Conservation (phyloP, 805 yeast species). For the Torulaspora delbrueckii region DNA sequence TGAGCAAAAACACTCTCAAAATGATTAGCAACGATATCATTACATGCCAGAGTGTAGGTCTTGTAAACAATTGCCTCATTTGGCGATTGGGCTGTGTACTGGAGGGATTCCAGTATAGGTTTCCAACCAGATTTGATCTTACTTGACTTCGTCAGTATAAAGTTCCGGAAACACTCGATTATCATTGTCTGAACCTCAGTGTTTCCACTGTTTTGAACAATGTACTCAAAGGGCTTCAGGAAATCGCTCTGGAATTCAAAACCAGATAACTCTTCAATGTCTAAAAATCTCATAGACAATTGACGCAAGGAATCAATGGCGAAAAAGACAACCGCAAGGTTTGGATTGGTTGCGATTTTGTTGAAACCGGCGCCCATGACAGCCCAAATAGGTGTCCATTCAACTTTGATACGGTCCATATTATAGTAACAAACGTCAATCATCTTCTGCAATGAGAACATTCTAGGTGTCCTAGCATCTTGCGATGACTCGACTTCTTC, state of each 20-base stretch:
- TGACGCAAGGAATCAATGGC: constrained; percentile 94
- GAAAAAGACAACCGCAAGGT: constrained; percentile 72
- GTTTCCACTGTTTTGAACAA: constrained; percentile 62
- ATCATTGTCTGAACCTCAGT: constrained; percentile 80
- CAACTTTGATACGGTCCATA: constrained; percentile 91
- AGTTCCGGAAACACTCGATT: constrained; percentile 80
- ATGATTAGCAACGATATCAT: constrained; percentile 56
- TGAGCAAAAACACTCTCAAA: constrained; percentile 60
- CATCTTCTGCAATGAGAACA: constrained; percentile 89
- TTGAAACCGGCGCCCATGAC: constrained; percentile 89
- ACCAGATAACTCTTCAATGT: constrained; percentile 89
- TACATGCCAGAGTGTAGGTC: constrained; percentile 55
- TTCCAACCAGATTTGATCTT: constrained; percentile 92
- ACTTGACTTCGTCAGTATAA: constrained; percentile 69
- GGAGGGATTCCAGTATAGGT: constrained; percentile 74
- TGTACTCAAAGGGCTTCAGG: constrained; percentile 81
- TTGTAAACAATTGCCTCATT: constrained; percentile 56
- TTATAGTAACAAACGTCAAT: constrained; percentile 97
- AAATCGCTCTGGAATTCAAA: constrained; percentile 95
- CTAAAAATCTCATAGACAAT: constrained; percentile 84
- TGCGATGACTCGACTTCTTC: constrained; percentile 92
- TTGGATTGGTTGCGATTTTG: constrained; percentile 74
- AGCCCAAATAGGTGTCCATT: constrained; percentile 95
- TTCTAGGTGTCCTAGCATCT: constrained; percentile 75
- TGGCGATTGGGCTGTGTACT: constrained; percentile 57